Percentiles rank a stretch among this genome's conserved stretches.
These are phyloP conservation scores for Verticillium isaacii DNA, from an alignment of 2,329 filamentous ascomycete species.

Conservation along the genomic window DNA sequence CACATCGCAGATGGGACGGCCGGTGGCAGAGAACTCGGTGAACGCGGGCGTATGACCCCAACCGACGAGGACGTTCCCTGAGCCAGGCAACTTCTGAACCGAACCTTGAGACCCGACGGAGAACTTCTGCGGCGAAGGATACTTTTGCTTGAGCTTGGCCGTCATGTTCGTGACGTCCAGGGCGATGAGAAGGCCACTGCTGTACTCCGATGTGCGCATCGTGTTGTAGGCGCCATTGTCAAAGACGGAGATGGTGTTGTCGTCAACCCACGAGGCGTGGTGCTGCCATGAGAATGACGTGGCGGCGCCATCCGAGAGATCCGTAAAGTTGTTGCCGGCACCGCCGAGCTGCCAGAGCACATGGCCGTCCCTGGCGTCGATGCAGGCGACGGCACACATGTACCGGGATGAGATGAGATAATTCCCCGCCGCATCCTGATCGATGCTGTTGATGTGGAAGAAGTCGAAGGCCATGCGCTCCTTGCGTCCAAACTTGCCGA, in stretches of 20 bases:
- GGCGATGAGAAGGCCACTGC: slow-evolving; percentile 40
- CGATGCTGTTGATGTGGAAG: slow-evolving; percentile 53
- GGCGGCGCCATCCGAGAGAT: slow-evolving; percentile 24
- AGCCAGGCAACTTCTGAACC: slow-evolving; percentile 44
- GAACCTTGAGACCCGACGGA: slow-evolving; percentile 43
- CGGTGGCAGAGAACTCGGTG: slow-evolving; percentile 41
- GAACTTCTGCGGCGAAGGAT: slow-evolving; percentile 24
- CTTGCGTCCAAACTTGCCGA: slow-evolving; percentile 18
- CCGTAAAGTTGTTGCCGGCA: slow-evolving; percentile 26
- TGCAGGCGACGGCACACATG: slow-evolving; percentile 38
- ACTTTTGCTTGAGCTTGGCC: slow-evolving; percentile 39
- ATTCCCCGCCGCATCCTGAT: slow-evolving; percentile 44
- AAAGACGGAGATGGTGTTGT: slow-evolving; percentile 41
- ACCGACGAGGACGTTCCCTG: slow-evolving; percentile 49
- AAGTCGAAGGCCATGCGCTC: slow-evolving; percentile 41
- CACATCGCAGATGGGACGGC: slow-evolving; percentile 45
- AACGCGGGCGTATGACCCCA: slow-evolving; percentile 48
- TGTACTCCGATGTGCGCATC: slow-evolving; percentile 17
- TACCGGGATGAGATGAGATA: slow-evolving; percentile 51
- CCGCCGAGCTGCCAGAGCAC: slow-evolving; percentile 52
- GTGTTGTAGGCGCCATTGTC: slow-evolving; percentile 19
- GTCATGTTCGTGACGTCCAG: slow-evolving; percentile 39
- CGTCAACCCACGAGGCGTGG: slow-evolving; percentile 47
- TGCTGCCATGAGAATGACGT: slow-evolving; percentile 44
- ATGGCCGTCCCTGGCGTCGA: slow-evolving; percentile 35